Evolutionary conservation across 768 basidiomycete species (phyloP).

Genomic region (Suillus discolor): DNA sequence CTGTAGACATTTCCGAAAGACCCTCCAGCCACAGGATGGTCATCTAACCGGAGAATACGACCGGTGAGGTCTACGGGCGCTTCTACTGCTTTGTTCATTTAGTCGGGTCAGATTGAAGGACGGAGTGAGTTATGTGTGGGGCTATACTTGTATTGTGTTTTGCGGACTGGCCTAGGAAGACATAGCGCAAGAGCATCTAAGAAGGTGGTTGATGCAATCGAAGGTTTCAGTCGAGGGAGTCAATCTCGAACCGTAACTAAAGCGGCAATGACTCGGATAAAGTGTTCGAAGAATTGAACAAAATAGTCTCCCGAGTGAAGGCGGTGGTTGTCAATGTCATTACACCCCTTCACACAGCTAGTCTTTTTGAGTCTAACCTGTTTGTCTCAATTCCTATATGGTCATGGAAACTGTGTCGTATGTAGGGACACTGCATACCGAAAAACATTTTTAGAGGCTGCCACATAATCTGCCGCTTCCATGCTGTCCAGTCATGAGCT

Average conservation of each 20-base stretch:
- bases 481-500: too few relatives aligned
- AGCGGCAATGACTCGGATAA: neutral
- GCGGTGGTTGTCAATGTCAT: too few relatives aligned
- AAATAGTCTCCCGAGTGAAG: too few relatives aligned
- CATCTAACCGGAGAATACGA: neutral
- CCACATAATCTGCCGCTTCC: too few relatives aligned
- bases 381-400: too few relatives aligned
- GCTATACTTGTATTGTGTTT: neutral
- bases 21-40: constrained; percentile 13
- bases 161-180: neutral
- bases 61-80: constrained; percentile 15
- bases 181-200: neutral
- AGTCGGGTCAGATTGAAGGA: neutral
- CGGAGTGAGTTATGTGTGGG: neutral
- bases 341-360: too few relatives aligned
- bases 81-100: neutral
- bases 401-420: too few relatives aligned
- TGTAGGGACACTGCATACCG: too few relatives aligned
- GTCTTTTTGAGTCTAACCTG: too few relatives aligned
- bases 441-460: too few relatives aligned
- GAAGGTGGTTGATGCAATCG: neutral
- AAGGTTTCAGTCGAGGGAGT: neutral
- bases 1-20: constrained; percentile 20
- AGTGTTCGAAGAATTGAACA: neutral
- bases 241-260: neutral